These are phyloP conservation scores for Cynara cardunculus DNA, from an alignment of 129 eudicot species.

Conservation along the genomic window DNA sequence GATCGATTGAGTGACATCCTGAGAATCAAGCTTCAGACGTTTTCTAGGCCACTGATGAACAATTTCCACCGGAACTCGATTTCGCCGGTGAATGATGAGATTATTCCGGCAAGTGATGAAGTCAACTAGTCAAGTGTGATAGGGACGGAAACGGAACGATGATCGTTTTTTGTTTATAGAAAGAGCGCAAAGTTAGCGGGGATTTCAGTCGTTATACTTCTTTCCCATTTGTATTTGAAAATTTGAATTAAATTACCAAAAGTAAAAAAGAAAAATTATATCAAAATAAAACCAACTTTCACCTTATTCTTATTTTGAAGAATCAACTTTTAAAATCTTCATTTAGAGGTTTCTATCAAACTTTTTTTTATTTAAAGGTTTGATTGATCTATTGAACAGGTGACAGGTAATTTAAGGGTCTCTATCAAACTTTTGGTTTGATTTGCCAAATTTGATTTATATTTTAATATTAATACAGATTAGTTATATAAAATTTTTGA, in stretches of 20 bases:
- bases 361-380: no score
- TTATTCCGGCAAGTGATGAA: constrained; percentile 11
- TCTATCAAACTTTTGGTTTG: no score
- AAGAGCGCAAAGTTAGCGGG: constrained; percentile 28
- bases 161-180: constrained; percentile 14
- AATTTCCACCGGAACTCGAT: constrained; percentile 5
- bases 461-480: no score
- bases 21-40: background rate
- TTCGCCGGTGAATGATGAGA: background rate
- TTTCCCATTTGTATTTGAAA: background rate
- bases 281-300: no score
- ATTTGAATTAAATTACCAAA: constrained; percentile 12
- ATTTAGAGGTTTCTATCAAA: no score
- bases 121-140: constrained; percentile 2
- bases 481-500: no score
- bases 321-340: no score
- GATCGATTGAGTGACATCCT: constrained; percentile 14
- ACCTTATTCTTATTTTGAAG: no score
- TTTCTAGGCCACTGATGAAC: background rate
- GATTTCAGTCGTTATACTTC: constrained; percentile 6
- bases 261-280: no score
- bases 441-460: no score
- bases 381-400: no score
- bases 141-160: background rate
- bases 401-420: no score